Base-by-base conservation (phyloP, 2,329 filamentous ascomycete genomes). In the Paecilomyces dactylethromorphus region DNA sequence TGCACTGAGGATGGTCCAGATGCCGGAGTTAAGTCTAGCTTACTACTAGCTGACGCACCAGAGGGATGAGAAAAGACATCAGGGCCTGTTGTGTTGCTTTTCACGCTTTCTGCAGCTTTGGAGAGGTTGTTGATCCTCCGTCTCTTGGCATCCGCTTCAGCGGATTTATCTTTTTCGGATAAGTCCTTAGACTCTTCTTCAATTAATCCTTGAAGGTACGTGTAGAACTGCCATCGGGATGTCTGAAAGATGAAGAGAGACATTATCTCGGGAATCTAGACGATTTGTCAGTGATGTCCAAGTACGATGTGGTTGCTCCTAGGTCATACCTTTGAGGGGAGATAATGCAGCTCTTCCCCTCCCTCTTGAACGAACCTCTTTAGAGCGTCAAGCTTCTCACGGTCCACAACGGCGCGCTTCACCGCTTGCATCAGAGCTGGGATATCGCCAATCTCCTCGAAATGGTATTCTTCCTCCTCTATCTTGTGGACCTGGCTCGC, bases 301-400 rank as follows among this genome's bases (percentile, higher is more conserved):
- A 55, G 5, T 7, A 29, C 39, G 50, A 35, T 8, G 49, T 22
- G 18, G 24, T 5, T 13, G n/a, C 24, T 18, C 29, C 8, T 18
- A 11, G 26, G 8, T 50, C 11, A 39, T 29, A 82, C 82, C 72
- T 79, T 81, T 58, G 88, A 82, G 61, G 88, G 82, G 21, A 99
- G 78, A 61, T 91, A 89, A 57, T 82, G 81, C 29, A 97, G 78
- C 65, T 97, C 91, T 24, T 89, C 86, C 5, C 84, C 85, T 21
- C 85, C 90, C 56, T 94, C 82, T 50, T 86, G 79, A n/a, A 97
- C 79, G 69, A 96, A 99, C 62, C 84, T 89, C 66, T 89, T 86
- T 22, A 97, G 82, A 0, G 88, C 87, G 61, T 93, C 88, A 59
- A 95, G 86, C 78, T 94, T 97, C 77, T 97, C 93, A 33, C 94